These are phyloP conservation scores for Novymonas esmeraldas DNA, from an alignment of 208 protist species.

Conservation along the genomic window DNA sequence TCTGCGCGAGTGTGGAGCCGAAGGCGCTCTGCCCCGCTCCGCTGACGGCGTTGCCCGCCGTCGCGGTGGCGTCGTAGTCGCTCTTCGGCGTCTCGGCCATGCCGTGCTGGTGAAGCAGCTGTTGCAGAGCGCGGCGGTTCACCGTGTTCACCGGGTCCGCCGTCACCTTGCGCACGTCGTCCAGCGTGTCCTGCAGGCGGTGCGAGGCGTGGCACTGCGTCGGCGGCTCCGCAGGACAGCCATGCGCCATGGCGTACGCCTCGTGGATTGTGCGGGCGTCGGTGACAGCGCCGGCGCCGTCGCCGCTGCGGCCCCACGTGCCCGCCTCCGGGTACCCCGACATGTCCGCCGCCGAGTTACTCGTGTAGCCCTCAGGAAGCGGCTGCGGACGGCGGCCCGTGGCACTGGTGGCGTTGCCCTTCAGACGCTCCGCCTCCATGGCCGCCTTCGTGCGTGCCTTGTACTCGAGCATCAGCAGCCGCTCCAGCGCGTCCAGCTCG, in stretches of 20 bases:
- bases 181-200: constrained; percentile 74
- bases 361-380: constrained; percentile 36
- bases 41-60: constrained; percentile 5
- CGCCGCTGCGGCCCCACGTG: constrained; percentile 12
- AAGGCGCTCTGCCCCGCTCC: constrained; percentile 30
- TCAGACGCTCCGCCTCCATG: constrained; percentile 61
- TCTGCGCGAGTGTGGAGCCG: constrained; percentile 48
- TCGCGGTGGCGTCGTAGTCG: neutral
- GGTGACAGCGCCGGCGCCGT: constrained; percentile 9
- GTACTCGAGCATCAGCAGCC: constrained; percentile 89
- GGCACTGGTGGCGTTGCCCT: constrained; percentile 28
- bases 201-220: constrained; percentile 77
- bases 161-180: constrained; percentile 62
- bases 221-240: constrained; percentile 69
- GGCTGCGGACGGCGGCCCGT: constrained; percentile 45
- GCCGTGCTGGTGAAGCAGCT: constrained; percentile 33
- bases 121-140: constrained; percentile 47
- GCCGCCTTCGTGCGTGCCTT: constrained; percentile 73
- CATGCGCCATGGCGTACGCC: constrained; percentile 63
- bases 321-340: neutral
- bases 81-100: constrained; percentile 17
- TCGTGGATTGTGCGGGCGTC: constrained; percentile 49
- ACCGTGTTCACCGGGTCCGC: constrained; percentile 65
- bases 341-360: neutral
- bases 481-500: constrained; percentile 87